These are phyloP conservation scores for Pichia nanzhaoensis DNA, from an alignment of 805 yeast species.

Conservation along the genomic window DNA sequence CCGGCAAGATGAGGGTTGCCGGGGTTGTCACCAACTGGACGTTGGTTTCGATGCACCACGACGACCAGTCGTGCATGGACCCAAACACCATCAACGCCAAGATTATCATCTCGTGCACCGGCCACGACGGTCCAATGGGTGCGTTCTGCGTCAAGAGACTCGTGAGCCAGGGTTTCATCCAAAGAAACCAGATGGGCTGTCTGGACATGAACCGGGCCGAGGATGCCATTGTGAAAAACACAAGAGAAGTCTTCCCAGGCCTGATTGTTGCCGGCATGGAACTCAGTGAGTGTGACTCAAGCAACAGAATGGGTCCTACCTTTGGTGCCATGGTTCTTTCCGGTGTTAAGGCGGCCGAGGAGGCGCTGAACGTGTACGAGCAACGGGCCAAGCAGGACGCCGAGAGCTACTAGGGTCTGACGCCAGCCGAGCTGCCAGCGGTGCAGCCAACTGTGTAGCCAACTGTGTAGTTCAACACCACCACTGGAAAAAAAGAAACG, in stretches of 20 bases:
- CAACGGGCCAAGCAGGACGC: constrained; percentile 20
- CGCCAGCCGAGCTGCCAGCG: too few relatives aligned
- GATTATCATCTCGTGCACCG: constrained; percentile 66
- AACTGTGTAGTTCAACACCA: too few relatives aligned
- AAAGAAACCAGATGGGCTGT: constrained; percentile 65
- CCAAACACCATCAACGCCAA: constrained; percentile 67
- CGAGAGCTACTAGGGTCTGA: constrained; percentile 3
- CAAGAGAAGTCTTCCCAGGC: constrained; percentile 61
- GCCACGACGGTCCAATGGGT: constrained; percentile 81
- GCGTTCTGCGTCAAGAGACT: constrained; percentile 72
- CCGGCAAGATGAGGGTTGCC: constrained; percentile 56
- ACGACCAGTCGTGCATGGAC: constrained; percentile 75
- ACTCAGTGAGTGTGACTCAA: constrained; percentile 68
- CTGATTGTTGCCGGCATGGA: constrained; percentile 72
- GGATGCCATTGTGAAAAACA: constrained; percentile 64
- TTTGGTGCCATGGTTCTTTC: constrained; percentile 77
- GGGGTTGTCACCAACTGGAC: constrained; percentile 87
- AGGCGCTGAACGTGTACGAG: constrained; percentile 28
- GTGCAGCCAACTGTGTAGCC: too few relatives aligned
- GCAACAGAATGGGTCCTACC: constrained; percentile 80
- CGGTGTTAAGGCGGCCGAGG: constrained; percentile 74
- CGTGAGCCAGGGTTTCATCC: constrained; percentile 40
- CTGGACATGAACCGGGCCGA: constrained; percentile 74
- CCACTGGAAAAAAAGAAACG: too few relatives aligned
- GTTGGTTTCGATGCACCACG: constrained; percentile 67